A percentile compares a stretch with the other conserved stretches of the same genome.
These are phyloP conservation scores for Pinus albicaulis DNA, from an alignment of 75 land plant species.

Conservation along the genomic window DNA sequence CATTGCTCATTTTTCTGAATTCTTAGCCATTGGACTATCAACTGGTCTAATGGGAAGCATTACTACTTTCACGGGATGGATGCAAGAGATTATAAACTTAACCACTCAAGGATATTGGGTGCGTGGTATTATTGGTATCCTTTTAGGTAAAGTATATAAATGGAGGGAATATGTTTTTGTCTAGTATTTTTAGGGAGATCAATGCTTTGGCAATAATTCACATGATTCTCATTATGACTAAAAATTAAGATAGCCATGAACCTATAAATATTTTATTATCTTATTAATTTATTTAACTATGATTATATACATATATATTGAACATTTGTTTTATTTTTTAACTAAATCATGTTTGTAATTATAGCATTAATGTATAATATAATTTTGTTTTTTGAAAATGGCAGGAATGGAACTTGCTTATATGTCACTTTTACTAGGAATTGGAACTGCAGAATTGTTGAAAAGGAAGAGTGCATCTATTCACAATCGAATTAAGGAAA, in stretches of 20 bases:
- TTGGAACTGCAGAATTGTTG: slow-evolving; percentile 28
- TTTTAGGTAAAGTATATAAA: slow-evolving; percentile 53
- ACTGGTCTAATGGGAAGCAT: slow-evolving; percentile 95
- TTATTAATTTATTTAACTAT: too few relatives aligned
- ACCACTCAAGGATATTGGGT: slow-evolving; percentile 60
- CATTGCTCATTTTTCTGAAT: slow-evolving; percentile 51
- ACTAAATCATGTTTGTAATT: too few relatives aligned
- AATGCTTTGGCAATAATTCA: not conserved
- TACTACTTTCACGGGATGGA: slow-evolving; percentile 87
- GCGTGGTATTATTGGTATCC: slow-evolving; percentile 42
- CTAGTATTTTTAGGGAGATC: not conserved
- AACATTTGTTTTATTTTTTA: too few relatives aligned
- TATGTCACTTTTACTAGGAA: slow-evolving; percentile 29
- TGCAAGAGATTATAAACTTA: slow-evolving; percentile 64
- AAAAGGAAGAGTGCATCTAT: not conserved
- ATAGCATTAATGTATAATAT: not conserved
- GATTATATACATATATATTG: too few relatives aligned
- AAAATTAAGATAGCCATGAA: too few relatives aligned
- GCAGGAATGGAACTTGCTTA: slow-evolving; percentile 34
- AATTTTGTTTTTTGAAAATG: not conserved
- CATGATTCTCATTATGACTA: not conserved
- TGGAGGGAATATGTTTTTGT: too few relatives aligned
- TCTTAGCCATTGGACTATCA: slow-evolving; percentile 73
- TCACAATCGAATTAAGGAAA: not conserved
- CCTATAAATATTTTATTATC: too few relatives aligned